Evolutionary conservation across 129 eudicot genomes (phyloP).

Genomic region (Lactuca sativa): DNA sequence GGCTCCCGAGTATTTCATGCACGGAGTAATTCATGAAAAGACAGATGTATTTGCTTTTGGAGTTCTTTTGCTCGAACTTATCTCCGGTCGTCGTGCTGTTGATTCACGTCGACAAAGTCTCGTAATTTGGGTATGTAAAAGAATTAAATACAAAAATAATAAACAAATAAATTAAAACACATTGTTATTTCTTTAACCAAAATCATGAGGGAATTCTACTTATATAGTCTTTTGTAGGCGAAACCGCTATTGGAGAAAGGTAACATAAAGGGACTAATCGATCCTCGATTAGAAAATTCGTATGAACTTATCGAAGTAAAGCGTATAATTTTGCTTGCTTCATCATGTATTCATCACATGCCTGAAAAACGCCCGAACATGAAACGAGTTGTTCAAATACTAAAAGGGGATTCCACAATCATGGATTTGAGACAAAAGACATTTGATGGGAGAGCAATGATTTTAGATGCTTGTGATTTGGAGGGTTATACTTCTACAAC

Average conservation of each 20-base stretch:
- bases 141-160: background rate
- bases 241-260: slow-evolving; percentile 60
- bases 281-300: slow-evolving; percentile 51
- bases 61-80: slow-evolving; percentile 66
- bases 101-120: slow-evolving; percentile 69
- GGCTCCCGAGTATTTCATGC: slow-evolving; percentile 92
- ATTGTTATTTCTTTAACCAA: too few relatives aligned
- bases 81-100: slow-evolving; percentile 81
- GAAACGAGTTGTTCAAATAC: slow-evolving; percentile 53
- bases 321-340: slow-evolving; percentile 54
- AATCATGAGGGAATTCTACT: too few relatives aligned
- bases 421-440: slow-evolving; percentile 54
- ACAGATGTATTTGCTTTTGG: slow-evolving; percentile 79
- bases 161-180: too few relatives aligned
- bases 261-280: slow-evolving; percentile 50
- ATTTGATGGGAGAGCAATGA: slow-evolving; percentile 41
- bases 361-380: slow-evolving; percentile 65
- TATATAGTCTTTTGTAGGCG: slow-evolving; percentile 40
- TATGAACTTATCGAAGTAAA: slow-evolving; percentile 51
- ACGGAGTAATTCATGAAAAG: slow-evolving; percentile 68
- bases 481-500: slow-evolving; percentile 61
- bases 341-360: slow-evolving; percentile 62
- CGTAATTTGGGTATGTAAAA: slow-evolving; percentile 72
- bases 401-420: slow-evolving; percentile 46
- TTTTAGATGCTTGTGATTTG: slow-evolving; percentile 56